Conservation (phyloP, 257 asterid genomes). For the Plectranthus barbatus region DNA sequence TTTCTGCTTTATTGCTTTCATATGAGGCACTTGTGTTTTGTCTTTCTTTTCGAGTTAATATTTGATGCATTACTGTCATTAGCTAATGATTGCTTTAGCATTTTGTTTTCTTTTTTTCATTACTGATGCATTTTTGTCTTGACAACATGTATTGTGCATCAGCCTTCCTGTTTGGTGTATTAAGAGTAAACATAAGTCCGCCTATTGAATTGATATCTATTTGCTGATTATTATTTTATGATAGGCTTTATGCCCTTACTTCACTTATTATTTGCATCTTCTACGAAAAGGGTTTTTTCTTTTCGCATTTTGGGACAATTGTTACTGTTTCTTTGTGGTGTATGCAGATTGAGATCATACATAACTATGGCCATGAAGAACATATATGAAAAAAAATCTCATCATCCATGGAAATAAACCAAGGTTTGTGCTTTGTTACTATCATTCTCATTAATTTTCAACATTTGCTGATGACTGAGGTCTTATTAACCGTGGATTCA, state of each 20-base stretch:
- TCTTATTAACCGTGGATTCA: not conserved
- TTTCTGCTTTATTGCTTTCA: not conserved
- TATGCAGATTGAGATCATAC: constrained; percentile 77
- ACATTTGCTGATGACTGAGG: not conserved
- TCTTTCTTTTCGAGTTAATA: not conserved
- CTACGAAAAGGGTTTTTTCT: not conserved
- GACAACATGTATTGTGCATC: too few relatives aligned
- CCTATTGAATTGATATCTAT: not conserved
- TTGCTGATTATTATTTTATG: constrained; percentile 7
- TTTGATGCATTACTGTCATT: not conserved
- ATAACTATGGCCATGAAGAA: constrained; percentile 79
- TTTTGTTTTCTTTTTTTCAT: not conserved
- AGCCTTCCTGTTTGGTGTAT: not conserved
- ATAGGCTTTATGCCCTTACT: not conserved
- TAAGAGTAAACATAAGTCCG: not conserved
- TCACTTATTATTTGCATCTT: not conserved
- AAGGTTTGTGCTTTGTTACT: constrained; percentile 15
- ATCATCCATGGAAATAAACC: constrained; percentile 21
- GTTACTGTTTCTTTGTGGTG: not conserved
- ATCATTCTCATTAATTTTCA: not conserved
- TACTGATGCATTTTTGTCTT: not conserved
- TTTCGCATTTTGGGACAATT: not conserved
- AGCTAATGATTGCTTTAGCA: not conserved
- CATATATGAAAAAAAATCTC: constrained; percentile 20
- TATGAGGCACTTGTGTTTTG: not conserved